These are phyloP conservation scores for Ceratocystis alfenasii DNA, from an alignment of 2,329 filamentous ascomycete genomes.

Conservation along the genomic window DNA sequence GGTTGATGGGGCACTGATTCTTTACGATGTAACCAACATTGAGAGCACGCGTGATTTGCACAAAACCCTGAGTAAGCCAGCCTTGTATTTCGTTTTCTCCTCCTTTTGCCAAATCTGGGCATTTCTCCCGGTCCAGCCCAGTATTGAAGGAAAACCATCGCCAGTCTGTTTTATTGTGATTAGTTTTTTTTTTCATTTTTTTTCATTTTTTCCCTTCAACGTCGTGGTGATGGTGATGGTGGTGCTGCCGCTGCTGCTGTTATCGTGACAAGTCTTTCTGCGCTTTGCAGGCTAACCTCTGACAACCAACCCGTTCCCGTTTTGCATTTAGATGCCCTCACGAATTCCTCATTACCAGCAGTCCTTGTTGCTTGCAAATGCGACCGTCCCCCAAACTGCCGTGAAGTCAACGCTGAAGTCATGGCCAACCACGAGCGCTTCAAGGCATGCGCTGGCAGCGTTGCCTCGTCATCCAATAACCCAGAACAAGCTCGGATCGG, in stretches of 20 bases:
- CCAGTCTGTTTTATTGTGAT: background rate
- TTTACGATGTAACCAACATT: slow-evolving; percentile 78
- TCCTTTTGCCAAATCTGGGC: background rate
- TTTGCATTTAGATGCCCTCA: slow-evolving; percentile 50
- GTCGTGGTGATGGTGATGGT: too few species aligned
- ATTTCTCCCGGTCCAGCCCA: background rate
- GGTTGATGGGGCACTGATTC: slow-evolving; percentile 69
- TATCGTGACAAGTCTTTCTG: background rate
- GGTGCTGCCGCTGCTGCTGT: too few species aligned
- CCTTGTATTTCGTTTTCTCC: slow-evolving; percentile 25
- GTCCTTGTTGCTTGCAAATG: slow-evolving; percentile 83
- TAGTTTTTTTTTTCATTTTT: background rate
- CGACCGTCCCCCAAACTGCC: slow-evolving; percentile 58
- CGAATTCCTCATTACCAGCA: slow-evolving; percentile 60
- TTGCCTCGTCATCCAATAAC: slow-evolving; percentile 58
- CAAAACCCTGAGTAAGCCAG: slow-evolving; percentile 66
- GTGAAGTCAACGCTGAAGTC: slow-evolving; percentile 57
- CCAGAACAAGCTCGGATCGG: slow-evolving; percentile 64
- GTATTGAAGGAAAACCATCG: background rate
- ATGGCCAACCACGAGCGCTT: slow-evolving; percentile 52
- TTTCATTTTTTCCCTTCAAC: background rate
- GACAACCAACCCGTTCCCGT: background rate
- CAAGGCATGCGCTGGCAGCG: slow-evolving; percentile 57
- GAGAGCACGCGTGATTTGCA: slow-evolving; percentile 64
- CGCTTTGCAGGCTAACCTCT: background rate